phyloP scores from a whole-genome alignment of 495 filamentous ascomycete species.

The Aspergillus bridgeri region DNA sequence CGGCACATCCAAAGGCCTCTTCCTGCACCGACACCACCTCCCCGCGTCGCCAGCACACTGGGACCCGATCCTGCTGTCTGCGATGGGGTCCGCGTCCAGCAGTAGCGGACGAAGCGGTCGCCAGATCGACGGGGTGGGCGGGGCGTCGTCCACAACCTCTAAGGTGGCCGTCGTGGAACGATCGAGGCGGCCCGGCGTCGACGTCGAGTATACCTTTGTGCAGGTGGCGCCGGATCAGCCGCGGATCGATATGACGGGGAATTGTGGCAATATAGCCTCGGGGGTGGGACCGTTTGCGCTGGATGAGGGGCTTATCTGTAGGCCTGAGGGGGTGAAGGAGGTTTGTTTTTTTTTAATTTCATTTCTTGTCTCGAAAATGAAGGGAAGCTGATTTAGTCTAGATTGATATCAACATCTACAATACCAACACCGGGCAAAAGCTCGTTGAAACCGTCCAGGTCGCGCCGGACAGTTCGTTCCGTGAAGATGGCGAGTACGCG shows the following conservation, averaged over 20 bases:
- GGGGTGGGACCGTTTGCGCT: conserved; percentile 37
- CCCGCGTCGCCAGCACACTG: conserved; percentile 19
- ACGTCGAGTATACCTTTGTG: conserved; percentile 40
- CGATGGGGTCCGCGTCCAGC: conserved; percentile 29
- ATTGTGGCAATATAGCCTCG: conserved; percentile 40
- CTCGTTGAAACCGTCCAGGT: conserved; percentile 28
- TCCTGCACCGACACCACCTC: conserved; percentile 31
- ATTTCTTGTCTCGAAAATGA: no score
- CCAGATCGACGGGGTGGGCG: conserved; percentile 35
- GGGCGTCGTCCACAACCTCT: conserved; percentile 39
- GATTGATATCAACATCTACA: conserved; percentile 30
- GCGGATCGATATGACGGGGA: conserved; percentile 37
- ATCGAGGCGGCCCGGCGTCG: conserved; percentile 23
- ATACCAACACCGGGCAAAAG: conserved; percentile 28
- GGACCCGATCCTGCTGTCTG: conserved; percentile 29
- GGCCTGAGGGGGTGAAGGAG: no score
- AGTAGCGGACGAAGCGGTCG: conserved; percentile 7
- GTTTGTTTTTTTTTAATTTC: no score
- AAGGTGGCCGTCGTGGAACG: conserved; percentile 35
- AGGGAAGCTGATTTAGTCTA: no score
- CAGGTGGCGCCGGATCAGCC: conserved; percentile 30
- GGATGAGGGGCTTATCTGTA: conserved; percentile 34
- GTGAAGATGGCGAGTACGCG: conserved; percentile 24
- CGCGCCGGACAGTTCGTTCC: conserved; percentile 17
- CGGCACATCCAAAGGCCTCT: conserved; percentile 38